Evolutionary conservation across 192 early-diverging fungal genomes (phyloP).

Genomic region (Coemansia brasiliensis): DNA sequence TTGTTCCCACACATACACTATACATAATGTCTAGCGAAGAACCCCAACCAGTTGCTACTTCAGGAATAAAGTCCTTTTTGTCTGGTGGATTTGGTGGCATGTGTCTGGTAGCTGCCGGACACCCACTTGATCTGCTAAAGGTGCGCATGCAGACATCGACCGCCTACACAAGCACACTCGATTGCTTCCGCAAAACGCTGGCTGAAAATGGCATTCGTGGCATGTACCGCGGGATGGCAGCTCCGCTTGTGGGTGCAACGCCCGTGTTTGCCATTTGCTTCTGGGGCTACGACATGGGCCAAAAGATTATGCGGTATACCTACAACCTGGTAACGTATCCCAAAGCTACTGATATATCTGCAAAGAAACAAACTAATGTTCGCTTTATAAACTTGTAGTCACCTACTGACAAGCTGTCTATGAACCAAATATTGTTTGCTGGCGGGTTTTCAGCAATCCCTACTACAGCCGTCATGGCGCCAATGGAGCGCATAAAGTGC

Average conservation of each 20-base stretch:
- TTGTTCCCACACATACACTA: conserved; percentile 7
- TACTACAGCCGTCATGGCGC: conserved; percentile 92
- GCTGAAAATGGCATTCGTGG: conserved; percentile 88
- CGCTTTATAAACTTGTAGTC: conserved; percentile 14
- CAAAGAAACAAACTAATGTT: conserved; percentile 1
- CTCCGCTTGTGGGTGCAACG: conserved; percentile 91
- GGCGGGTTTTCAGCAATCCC: conserved; percentile 94
- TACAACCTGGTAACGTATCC: conserved; percentile 42
- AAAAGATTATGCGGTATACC: conserved; percentile 46
- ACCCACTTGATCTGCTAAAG: conserved; percentile 90
- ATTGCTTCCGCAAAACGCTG: conserved; percentile 89
- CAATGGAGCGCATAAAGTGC: conserved; percentile 95
- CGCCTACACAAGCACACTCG: conserved; percentile 82
- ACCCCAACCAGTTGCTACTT: conserved; percentile 20
- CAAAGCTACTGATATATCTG: neutral
- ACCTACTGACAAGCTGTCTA: conserved; percentile 56
- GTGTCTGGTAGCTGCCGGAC: conserved; percentile 68
- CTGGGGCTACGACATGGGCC: conserved; percentile 67
- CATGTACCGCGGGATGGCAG: conserved; percentile 93
- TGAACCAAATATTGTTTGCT: conserved; percentile 80
- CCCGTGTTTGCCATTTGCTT: conserved; percentile 95
- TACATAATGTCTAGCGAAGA: conserved; percentile 16
- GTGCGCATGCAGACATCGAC: conserved; percentile 93
- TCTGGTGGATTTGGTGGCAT: conserved; percentile 92
- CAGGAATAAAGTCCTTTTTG: conserved; percentile 81